Evolutionary conservation across 2,329 filamentous ascomycete genomes (phyloP).

Genomic region (Grosmannia huntii): DNA sequence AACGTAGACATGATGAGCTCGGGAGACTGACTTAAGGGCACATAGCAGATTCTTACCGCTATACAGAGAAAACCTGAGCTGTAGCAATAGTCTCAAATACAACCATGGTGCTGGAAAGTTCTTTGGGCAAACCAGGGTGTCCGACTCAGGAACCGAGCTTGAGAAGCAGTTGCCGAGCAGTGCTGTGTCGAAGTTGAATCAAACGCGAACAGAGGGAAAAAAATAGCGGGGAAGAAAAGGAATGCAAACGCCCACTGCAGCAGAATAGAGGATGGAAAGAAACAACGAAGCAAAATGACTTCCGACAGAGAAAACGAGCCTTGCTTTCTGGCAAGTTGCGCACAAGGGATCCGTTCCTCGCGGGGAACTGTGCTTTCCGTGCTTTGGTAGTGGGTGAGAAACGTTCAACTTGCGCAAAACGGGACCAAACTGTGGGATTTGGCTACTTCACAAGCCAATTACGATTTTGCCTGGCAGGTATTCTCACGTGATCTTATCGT

Average conservation of each 20-base stretch:
- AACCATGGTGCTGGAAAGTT: constrained; percentile 2
- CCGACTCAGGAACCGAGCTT: not conserved
- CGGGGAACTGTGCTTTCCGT: not conserved
- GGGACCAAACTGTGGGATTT: not conserved
- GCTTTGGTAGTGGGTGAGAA: not conserved
- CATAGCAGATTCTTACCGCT: not conserved
- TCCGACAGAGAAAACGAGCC: not conserved
- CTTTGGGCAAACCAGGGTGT: not conserved
- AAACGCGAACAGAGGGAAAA: not conserved
- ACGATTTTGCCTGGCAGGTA: not conserved
- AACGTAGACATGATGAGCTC: not conserved
- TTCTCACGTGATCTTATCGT: not conserved
- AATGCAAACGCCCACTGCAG: not conserved
- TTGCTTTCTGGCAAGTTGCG: not conserved
- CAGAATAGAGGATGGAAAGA: not conserved
- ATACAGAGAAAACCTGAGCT: not conserved
- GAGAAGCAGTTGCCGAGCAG: not conserved
- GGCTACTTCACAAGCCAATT: not conserved
- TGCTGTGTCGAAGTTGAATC: not conserved
- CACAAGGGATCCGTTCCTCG: not conserved
- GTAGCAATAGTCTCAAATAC: not conserved
- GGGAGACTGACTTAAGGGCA: not conserved
- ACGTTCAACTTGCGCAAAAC: not conserved
- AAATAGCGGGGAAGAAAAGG: not conserved
- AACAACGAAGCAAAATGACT: not conserved